Evolutionary conservation across 1,284 basidiomycete species (phyloP), one percentile per base, ranked within the genome.

Genomic region (Ustilago lituana): DNA sequence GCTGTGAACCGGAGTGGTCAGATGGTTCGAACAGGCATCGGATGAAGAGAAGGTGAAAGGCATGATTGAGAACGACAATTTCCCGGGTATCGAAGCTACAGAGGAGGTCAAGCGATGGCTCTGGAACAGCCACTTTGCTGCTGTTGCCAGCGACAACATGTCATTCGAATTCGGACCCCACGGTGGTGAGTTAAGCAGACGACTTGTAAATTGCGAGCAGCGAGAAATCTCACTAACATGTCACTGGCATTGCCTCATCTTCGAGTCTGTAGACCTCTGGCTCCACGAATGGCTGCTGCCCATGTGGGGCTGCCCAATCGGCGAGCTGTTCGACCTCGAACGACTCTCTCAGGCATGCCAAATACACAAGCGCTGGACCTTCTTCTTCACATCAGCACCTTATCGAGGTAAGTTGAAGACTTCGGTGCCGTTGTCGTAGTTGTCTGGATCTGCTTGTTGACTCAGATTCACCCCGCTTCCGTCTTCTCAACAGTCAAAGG

Each of bases 371-470:
- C 58, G 68, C 10, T 72, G 56, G 55, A 56, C 63, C 1, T 72
- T 72, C 63, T 72, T 72, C 63, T 36, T 71, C 36, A 63, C 68
- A 5, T 67, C 63, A 5, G 67, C 67, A n/a, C 67, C 67, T 0
- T 36, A 51, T 12, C 62, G 67, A 50, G 66, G 56, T 69, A 31
- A 40, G 27, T 29, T 29, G 27, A 6, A 7, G 27, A 29, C 27
- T 12, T 7, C 27, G 12, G 6, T 29, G 27, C 27, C 27, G 27
- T 29, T 29, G 27, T 29, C 27, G 12, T 29, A 6, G 27, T 12
- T n/a, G n/a, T n/a, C n/a, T n/a, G n/a, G n/a, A n/a, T n/a, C n/a
- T n/a, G n/a, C 9, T 10, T 27, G 12, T 36, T 45, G n/a, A 44
- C n/a, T n/a, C n/a, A n/a, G n/a, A n/a, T 19, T 12, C 26, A 22